Percentiles rank a stretch among this genome's conserved stretches.
phyloP scores from a whole-genome alignment of 2,329 filamentous ascomycete genomes.

The Fusarium azukiicola region DNA sequence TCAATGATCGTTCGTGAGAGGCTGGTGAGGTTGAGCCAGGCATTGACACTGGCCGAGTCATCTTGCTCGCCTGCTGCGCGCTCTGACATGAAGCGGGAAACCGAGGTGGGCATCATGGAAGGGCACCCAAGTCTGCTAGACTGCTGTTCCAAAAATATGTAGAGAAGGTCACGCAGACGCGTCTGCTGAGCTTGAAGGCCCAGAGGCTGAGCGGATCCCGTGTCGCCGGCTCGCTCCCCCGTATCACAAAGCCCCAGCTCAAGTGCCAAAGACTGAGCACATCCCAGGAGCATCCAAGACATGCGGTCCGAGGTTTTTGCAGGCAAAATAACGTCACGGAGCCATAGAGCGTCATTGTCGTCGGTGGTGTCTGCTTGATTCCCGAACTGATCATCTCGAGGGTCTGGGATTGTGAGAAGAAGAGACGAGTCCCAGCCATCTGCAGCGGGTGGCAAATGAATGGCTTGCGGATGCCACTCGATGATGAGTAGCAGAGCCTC shows the following conservation, averaged over 20 bases:
- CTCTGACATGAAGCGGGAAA: slow-evolving; percentile 19
- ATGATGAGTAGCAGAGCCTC: slow-evolving; percentile 75
- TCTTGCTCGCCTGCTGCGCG: not conserved
- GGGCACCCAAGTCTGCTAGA: slow-evolving; percentile 37
- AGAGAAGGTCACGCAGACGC: slow-evolving; percentile 28
- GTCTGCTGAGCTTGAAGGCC: slow-evolving; percentile 16
- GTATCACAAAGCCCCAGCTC: slow-evolving; percentile 40
- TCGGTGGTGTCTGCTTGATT: slow-evolving; percentile 33
- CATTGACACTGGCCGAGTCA: slow-evolving; percentile 20
- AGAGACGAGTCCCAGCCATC: slow-evolving; percentile 78
- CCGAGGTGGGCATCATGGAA: slow-evolving; percentile 34
- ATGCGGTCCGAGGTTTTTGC: slow-evolving; percentile 74
- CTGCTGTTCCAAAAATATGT: slow-evolving; percentile 42
- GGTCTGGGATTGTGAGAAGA: slow-evolving; percentile 65
- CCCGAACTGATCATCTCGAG: slow-evolving; percentile 45
- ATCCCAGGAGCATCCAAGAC: slow-evolving; percentile 79
- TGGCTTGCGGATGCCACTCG: slow-evolving; percentile 76
- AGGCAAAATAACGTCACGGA: slow-evolving; percentile 75
- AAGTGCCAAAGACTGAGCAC: slow-evolving; percentile 40
- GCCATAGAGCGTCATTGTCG: slow-evolving; percentile 59
- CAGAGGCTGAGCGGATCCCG: not conserved
- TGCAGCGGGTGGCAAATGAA: slow-evolving; percentile 74
- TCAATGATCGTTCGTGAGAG: slow-evolving; percentile 36
- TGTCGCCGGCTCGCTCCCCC: not conserved
- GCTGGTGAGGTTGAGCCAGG: slow-evolving; percentile 38